These are phyloP conservation scores for Saccharomyces hybrid DNA, from an alignment of 1,139 yeast species.

Conservation along the genomic window DNA sequence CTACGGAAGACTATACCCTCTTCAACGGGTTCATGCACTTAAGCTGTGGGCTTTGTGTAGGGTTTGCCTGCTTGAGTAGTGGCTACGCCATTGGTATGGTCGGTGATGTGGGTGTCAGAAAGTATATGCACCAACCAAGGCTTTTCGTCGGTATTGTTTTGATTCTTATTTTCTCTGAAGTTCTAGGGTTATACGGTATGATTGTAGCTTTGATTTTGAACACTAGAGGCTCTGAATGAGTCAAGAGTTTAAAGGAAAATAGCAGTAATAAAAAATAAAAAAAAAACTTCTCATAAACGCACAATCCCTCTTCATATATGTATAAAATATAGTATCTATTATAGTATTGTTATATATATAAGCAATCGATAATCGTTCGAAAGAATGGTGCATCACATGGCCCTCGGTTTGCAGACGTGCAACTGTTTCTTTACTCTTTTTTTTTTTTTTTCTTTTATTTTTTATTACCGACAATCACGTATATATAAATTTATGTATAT, in stretches of 20 bases:
- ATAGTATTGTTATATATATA: slow-evolving; percentile 1
- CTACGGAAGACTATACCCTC: slow-evolving; percentile 66
- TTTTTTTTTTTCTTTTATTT: not conserved
- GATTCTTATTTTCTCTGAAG: slow-evolving; percentile 96
- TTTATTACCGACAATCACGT: slow-evolving; percentile 3
- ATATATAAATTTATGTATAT: slow-evolving; percentile 2
- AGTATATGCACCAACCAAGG: slow-evolving; percentile 93
- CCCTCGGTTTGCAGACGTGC: not conserved
- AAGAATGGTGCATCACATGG: not conserved
- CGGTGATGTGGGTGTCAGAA: slow-evolving; percentile 98
- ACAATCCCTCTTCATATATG: not conserved
- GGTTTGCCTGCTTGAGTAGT: slow-evolving; percentile 92
- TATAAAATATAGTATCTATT: not conserved
- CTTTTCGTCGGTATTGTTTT: slow-evolving; percentile 87
- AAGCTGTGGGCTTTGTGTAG: slow-evolving; percentile 92
- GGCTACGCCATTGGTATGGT: slow-evolving; percentile 98
- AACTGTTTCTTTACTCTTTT: not conserved
- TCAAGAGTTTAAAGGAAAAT: not conserved
- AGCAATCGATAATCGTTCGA: slow-evolving; percentile 1
- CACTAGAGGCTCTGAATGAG: slow-evolving; percentile 65
- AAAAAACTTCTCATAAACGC: not conserved
- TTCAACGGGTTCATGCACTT: slow-evolving; percentile 96
- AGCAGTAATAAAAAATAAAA: slow-evolving; percentile 1
- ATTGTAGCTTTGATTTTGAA: slow-evolving; percentile 84
- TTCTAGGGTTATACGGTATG: slow-evolving; percentile 91